A percentile compares a stretch with the other conserved stretches of the same genome.
Evolutionary conservation across 352 stramenopile genomes (phyloP).

Genomic region (Peronospora tabacina): DNA sequence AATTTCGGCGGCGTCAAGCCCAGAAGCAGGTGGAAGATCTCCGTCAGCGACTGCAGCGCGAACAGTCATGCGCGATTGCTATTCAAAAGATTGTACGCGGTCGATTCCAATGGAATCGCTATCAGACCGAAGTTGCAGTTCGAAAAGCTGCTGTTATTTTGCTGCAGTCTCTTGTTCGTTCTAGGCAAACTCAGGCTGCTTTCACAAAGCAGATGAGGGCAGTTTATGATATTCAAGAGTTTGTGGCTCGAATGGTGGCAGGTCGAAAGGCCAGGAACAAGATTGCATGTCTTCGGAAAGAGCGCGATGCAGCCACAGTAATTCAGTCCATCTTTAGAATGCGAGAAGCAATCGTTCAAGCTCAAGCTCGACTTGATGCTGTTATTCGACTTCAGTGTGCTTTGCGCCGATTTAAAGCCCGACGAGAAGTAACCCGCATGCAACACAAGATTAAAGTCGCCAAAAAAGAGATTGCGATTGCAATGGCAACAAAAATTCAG

Average conservation of each 20-base stretch:
- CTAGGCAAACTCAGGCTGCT: constrained; percentile 18
- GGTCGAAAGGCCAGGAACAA: constrained; percentile 16
- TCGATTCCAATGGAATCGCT: constrained; percentile 28
- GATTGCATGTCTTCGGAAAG: constrained; percentile 7
- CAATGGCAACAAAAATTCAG: constrained; percentile 13
- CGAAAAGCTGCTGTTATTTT: constrained; percentile 24
- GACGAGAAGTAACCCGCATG: constrained; percentile 7
- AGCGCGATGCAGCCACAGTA: constrained; percentile 19
- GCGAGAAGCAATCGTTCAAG: constrained; percentile 7
- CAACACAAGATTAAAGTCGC: constrained; percentile 8
- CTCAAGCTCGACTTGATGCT: constrained; percentile 12
- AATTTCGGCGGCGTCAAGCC: constrained; percentile 30
- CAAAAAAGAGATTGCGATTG: constrained; percentile 4
- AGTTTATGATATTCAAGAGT: constrained; percentile 26
- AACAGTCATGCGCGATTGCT: constrained; percentile 23
- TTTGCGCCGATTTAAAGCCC: constrained; percentile 23
- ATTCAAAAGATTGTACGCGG: constrained; percentile 41
- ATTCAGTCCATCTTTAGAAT: constrained; percentile 26
- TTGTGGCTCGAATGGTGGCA: constrained; percentile 22
- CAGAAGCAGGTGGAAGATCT: constrained; percentile 22
- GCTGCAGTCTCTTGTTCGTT: constrained; percentile 35
- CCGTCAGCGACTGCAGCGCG: constrained; percentile 20
- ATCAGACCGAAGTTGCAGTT: constrained; percentile 19
- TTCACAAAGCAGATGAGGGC: constrained; percentile 28
- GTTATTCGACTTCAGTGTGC: constrained; percentile 29